A percentile compares a stretch with the other conserved stretches of the same genome.
These are phyloP conservation scores for Penicillium arizonense DNA, from an alignment of 495 filamentous ascomycete species.

Conservation along the genomic window DNA sequence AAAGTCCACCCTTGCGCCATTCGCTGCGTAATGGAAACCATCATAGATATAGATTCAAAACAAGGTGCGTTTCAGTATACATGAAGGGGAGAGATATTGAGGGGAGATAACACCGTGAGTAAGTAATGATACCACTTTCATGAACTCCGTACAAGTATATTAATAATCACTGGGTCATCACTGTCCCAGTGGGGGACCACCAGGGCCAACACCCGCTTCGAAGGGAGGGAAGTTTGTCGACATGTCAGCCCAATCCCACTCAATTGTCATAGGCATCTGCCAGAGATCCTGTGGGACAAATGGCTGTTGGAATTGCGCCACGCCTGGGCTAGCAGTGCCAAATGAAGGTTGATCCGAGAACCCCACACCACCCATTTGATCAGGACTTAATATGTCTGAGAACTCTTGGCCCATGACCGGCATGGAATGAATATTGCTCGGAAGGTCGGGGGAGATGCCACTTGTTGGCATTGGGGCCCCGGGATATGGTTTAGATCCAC, in stretches of 20 bases:
- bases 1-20: constrained; percentile 1
- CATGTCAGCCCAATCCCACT: constrained; percentile 98
- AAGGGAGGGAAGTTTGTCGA: constrained; percentile 48
- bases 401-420: constrained; percentile 38
- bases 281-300: constrained; percentile 97
- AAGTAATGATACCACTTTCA: neutral
- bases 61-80: constrained; percentile 10
- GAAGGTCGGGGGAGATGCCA: constrained; percentile 22
- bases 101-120: neutral
- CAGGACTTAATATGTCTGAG: constrained; percentile 40
- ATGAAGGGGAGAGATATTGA: constrained; percentile 9
- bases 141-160: constrained; percentile 4
- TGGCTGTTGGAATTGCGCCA: constrained; percentile 74
- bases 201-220: constrained; percentile 23
- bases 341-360: constrained; percentile 45
- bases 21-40: constrained; percentile 6
- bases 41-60: neutral
- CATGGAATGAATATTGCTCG: constrained; percentile 31
- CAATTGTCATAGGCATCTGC: constrained; percentile 93
- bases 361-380: constrained; percentile 32
- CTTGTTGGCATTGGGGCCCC: constrained; percentile 33
- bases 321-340: constrained; percentile 37
- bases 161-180: constrained; percentile 20
- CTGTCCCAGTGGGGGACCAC: constrained; percentile 22
- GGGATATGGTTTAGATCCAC: constrained; percentile 26